Evolutionary conservation across 371 early-diverging fungal species (phyloP), one percentile per base, ranked within the genome.

Genomic region (Mucor sp.): DNA sequence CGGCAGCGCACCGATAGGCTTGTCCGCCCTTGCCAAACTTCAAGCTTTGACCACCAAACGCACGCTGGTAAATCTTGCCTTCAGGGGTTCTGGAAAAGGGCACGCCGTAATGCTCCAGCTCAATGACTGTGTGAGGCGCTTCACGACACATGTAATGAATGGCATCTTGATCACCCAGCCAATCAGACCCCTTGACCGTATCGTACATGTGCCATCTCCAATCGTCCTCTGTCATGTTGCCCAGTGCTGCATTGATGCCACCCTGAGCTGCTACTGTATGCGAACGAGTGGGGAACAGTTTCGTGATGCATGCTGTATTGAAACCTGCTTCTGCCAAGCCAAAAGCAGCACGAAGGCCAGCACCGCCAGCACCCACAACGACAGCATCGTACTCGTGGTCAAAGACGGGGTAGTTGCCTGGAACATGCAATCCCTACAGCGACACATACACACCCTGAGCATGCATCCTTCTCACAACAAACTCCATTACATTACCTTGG

Each of bases 191-290:
- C 85, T 98, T 98, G 68, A 98, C 97, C 19, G 99, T 98, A 73
- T 98, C 99, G 79, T 97, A 98, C 97, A 97, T 96, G 81, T 97
- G 99, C 99, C 99, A 98, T 81, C 98, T 89, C 99, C 99, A 98
- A 84, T 99, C 99, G 80, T 99, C 98, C 83, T 97, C 95, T 65
- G 94, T 90, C 98, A 99, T 98, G 84, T 99, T 99, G 50, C 98
- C 98, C 37, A 99, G 90, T 53, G 98, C 99, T 69, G 99, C 99
- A 81, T 98, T 98, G 83, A 99, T 95, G 75, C 99, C 99, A 73
- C 99, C 99, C 91, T 99, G 98, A 48, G 99, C 99, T 61, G 98
- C 98, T 43, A 97, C 97, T 28, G 98, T 99, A 87, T 98, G 99
- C 35, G 97, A 97, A 74, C 99, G 93, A 56, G 98, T 98, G 48